A percentile compares a stretch with the other conserved stretches of the same genome.
Conservation (phyloP, 768 basidiomycete genomes). For the Amanita molliuscula region DNA sequence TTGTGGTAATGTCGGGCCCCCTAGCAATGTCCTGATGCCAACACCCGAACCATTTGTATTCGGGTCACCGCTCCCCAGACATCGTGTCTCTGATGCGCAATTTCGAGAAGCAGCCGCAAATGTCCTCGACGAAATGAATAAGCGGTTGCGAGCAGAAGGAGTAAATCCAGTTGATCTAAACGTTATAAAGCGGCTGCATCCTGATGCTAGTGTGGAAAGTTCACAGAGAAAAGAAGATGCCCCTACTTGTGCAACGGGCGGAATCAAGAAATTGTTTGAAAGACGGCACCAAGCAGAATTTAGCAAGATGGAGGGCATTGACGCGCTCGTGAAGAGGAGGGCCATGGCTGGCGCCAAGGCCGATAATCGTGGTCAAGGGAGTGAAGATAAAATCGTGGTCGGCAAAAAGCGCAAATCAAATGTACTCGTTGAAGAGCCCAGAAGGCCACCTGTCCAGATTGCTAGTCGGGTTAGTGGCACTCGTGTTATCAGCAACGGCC, state of each 20-base stretch:
- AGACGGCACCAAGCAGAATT: slow-evolving; percentile 57
- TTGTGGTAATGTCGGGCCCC: not conserved
- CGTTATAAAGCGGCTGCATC: slow-evolving; percentile 32
- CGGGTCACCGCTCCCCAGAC: slow-evolving; percentile 61
- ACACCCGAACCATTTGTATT: slow-evolving; percentile 55
- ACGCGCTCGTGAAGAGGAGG: slow-evolving; percentile 24
- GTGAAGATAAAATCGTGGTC: slow-evolving; percentile 14
- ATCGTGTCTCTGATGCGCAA: slow-evolving; percentile 51
- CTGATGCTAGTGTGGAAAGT: slow-evolving; percentile 12
- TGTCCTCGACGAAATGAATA: slow-evolving; percentile 78
- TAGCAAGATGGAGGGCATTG: slow-evolving; percentile 71
- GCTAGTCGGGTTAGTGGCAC: slow-evolving; percentile 26
- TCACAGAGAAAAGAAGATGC: slow-evolving; percentile 13
- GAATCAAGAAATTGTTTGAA: slow-evolving; percentile 37
- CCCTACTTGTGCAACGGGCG: slow-evolving; percentile 16
- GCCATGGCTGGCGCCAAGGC: slow-evolving; percentile 1
- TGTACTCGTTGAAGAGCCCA: slow-evolving; percentile 24
- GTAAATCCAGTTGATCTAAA: slow-evolving; percentile 35
- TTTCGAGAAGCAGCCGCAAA: slow-evolving; percentile 59
- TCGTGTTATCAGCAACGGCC: slow-evolving; percentile 37
- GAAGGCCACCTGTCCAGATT: slow-evolving; percentile 14
- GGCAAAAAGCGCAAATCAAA: slow-evolving; percentile 46
- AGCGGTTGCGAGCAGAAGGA: slow-evolving; percentile 49
- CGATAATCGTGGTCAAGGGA: slow-evolving; percentile 12
- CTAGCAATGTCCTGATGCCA: slow-evolving; percentile 5